A percentile compares a stretch with the other conserved stretches of the same genome.
Evolutionary conservation across 1,139 yeast genomes (phyloP).

Genomic region (Diutina scorzettiae): DNA sequence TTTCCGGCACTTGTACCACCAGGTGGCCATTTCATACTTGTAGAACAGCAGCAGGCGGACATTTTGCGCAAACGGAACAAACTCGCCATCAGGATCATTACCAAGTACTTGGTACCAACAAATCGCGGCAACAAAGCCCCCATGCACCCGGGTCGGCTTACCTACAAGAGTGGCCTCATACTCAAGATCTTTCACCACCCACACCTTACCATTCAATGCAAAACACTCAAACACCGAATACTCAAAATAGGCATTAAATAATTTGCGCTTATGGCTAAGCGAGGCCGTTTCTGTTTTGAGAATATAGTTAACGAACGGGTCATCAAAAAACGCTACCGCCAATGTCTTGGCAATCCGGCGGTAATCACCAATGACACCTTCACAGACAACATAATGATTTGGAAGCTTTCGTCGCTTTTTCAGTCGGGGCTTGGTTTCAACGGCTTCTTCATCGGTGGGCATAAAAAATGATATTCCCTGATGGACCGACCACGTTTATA

Average conservation of each 20-base stretch:
- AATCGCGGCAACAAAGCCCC: background rate
- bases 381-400: background rate
- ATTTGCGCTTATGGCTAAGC: conserved; percentile 16
- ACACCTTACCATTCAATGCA: conserved; percentile 21
- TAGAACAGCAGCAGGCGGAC: background rate
- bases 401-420: background rate
- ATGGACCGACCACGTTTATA: too few species aligned
- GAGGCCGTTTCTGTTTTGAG: conserved; percentile 19
- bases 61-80: background rate
- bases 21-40: background rate
- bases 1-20: background rate
- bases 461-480: too few species aligned
- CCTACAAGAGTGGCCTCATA: background rate
- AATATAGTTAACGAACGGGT: conserved; percentile 30
- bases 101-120: conserved; percentile 1
- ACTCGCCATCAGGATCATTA: background rate
- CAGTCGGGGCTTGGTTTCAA: conserved; percentile 1
- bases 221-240: conserved; percentile 25
- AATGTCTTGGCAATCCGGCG: conserved; percentile 29
- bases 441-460: too few species aligned
- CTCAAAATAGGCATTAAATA: conserved; percentile 27
- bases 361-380: conserved; percentile 19
- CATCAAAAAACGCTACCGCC: conserved; percentile 25
- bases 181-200: conserved; percentile 20
- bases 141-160: background rate